Conservation (phyloP, 129 eudicot genomes). For the Smallanthus sonchifolius region DNA sequence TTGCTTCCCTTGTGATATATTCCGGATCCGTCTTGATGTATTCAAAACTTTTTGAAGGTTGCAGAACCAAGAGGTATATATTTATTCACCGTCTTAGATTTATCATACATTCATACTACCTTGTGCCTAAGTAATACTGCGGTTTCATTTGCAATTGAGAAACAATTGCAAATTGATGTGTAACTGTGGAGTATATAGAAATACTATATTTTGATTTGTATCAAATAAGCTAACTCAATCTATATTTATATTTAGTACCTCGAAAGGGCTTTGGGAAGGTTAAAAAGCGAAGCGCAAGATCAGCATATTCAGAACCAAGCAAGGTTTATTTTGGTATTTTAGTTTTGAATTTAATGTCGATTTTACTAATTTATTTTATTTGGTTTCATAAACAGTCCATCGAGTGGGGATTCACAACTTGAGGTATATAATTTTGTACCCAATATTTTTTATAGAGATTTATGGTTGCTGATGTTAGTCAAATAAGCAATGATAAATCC, state of each 20-base stretch:
- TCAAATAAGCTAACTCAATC: background rate
- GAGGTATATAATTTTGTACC: conserved; percentile 40
- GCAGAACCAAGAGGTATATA: conserved; percentile 68
- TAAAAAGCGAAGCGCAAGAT: conserved; percentile 53
- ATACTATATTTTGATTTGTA: background rate
- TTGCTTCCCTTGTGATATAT: background rate
- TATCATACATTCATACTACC: background rate
- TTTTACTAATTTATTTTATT: background rate
- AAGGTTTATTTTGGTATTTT: conserved; percentile 28
- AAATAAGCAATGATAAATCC: background rate
- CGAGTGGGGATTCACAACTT: conserved; percentile 47
- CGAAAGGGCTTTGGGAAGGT: conserved; percentile 50
- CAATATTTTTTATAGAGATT: background rate
- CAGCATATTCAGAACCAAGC: conserved; percentile 30
- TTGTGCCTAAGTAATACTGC: background rate
- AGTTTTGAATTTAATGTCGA: background rate
- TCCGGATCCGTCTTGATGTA: conserved; percentile 18
- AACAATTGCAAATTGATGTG: conserved; percentile 3
- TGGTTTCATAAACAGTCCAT: conserved; percentile 39
- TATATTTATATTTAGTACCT: conserved; percentile 40
- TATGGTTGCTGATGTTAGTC: background rate
- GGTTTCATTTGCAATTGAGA: conserved; percentile 1
- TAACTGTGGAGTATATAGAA: conserved; percentile 3
- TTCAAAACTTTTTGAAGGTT: conserved; percentile 36
- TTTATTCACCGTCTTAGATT: background rate